Evolutionary conservation across 768 basidiomycete species (phyloP), one percentile per base, ranked within the genome.

Genomic region (Rossbeevera mucosa): DNA sequence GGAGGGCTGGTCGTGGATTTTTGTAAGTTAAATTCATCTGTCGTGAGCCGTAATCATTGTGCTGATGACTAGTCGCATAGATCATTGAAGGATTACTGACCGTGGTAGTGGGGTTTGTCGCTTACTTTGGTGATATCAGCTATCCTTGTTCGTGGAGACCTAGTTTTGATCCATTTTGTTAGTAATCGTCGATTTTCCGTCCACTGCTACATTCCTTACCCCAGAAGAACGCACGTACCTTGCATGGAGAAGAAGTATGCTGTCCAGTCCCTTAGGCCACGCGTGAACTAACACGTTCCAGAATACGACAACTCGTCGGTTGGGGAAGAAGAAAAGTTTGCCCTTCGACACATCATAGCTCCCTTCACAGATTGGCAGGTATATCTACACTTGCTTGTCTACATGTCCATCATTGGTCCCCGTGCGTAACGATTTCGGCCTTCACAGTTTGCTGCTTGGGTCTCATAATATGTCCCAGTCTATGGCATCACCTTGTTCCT

Each of bases 401-500:
- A 45, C 20, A 76, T 86, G 72, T 80, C 82, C 0, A 67, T 86
- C 43, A 64, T 81, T 41, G 74, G 66, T 2, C 85, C 85, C 22
- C 59, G 85, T 87, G 63, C 67, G 85, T 76, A 14, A 11, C 24
- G 2, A 7, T 12, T 6, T 11, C 41, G 0, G 14, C 24, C 16
- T 42, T 28, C 20, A 8, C 28, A 8, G 36, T 38, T 18, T 18
- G 18, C 11, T 4, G 9, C 11, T n/a, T 38, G n/a, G 36, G 18
- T 11, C 36, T 38, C 18, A 38, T 38, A 38, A 18, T 18, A 18
- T 38, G 36, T 18, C 29, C 11, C 36, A 86, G 85, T 85, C 2
- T 85, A 82, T 58, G 85, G 85, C 2, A 84, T 85, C 42, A 84
- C 85, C 0, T 69, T 86, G 25, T 88, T 88, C 73, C 68, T 86